phyloP scores from a whole-genome alignment of 495 filamentous ascomycete species.

The Penicillium parvum region DNA sequence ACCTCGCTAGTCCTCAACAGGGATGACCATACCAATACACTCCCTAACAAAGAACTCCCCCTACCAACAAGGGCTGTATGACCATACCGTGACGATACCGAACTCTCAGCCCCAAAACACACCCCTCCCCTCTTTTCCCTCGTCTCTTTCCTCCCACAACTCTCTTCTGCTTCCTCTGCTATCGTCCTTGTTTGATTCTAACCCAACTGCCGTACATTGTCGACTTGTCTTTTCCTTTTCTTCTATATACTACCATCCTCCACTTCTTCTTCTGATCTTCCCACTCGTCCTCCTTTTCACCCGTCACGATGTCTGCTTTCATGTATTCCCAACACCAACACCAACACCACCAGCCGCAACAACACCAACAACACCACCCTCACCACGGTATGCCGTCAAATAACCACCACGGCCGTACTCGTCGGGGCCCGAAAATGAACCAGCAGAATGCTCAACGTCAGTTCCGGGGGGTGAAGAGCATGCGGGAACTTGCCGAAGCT shows the following conservation, averaged over 20 bases:
- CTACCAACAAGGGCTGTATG: neutral
- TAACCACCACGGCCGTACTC: slow-evolving; percentile 80
- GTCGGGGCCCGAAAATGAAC: slow-evolving; percentile 78
- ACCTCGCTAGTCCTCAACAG: slow-evolving; percentile 19
- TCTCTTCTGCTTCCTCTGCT: slow-evolving; percentile 16
- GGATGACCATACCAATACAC: neutral
- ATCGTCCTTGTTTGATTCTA: slow-evolving; percentile 26
- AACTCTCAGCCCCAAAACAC: slow-evolving; percentile 22
- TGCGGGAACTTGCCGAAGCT: slow-evolving; percentile 83
- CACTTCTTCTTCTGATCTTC: slow-evolving; percentile 34
- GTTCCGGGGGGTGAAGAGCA: slow-evolving; percentile 74
- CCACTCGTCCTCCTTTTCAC: slow-evolving; percentile 26
- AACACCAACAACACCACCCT: slow-evolving; percentile 54
- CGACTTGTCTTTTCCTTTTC: slow-evolving; percentile 27
- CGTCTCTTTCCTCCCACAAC: slow-evolving; percentile 24
- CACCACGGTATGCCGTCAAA: slow-evolving; percentile 53
- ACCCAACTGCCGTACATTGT: slow-evolving; percentile 12
- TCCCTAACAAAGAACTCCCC: too few species aligned
- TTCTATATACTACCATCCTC: slow-evolving; percentile 25
- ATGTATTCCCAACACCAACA: slow-evolving; percentile 56
- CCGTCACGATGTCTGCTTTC: slow-evolving; percentile 68
- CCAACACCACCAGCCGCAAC: slow-evolving; percentile 48
- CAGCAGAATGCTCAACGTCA: slow-evolving; percentile 81
- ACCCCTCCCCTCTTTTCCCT: slow-evolving; percentile 25
- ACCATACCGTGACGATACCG: slow-evolving; percentile 14